Base-by-base conservation (phyloP, 2,329 filamentous ascomycete species). In the Penicillium paneum region DNA sequence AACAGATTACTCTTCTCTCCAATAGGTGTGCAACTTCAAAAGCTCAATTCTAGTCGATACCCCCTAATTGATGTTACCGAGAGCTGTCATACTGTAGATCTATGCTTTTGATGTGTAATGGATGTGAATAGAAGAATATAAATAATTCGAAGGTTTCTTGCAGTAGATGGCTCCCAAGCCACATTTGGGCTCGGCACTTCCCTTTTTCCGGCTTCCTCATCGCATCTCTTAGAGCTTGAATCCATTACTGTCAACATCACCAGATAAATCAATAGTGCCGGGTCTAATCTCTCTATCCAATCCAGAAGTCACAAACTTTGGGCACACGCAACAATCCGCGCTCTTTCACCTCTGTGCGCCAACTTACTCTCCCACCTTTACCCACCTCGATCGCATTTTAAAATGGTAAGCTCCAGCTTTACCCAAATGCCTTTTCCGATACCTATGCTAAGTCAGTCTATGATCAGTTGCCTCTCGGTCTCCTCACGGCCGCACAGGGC, bases 401-500 rank as follows among this genome's bases (percentile, higher is more conserved):
- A 46, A 36, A 66, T 66, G 64, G 63, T 64, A 58, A 55, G 46
- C 40, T 50, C 34, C 8, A 54, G 46, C 32, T 40, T 26, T 19
- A 31, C 36, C 43, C 39, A 39, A 26, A 12, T 8, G 42, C 29
- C 35, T 38, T 42, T 38, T 49, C 24, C 24, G 15, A 31, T 28
- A 35, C 10, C 17, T 19, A 50, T 11, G 29, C 51, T 62, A 28
- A 64, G 1, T 15, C 31, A 8, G 52, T 19, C 31, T 43, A 38
- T 26, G 7, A 4, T 10, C 44, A 86, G 84, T 79, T 87, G 49
- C 84, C 84, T 48, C 73, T 87, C 54, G 91, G 92, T 70, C 87
- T 99, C 47, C 83, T 99, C 59, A 97, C 90, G 68, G 93, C 93
- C 67, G 92, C 94, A 63, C 92, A 97, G 80, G 94, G 94, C 82